Percentiles rank a stretch among this genome's conserved stretches.
Evolutionary conservation across 495 filamentous ascomycete species (phyloP).

Genomic region (Hypoxylon trugodes): DNA sequence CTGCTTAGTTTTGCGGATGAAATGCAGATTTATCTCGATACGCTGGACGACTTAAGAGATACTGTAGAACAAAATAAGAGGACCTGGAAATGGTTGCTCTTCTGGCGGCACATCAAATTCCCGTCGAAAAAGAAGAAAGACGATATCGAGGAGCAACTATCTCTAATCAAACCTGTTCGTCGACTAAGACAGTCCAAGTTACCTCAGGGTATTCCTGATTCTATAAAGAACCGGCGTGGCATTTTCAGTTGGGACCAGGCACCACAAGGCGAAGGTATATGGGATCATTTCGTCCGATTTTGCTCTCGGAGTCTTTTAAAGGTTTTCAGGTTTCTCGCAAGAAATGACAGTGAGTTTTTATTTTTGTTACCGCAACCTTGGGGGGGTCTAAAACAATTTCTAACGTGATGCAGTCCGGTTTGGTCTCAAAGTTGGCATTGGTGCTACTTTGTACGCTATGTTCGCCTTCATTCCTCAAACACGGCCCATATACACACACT

Average conservation of each 20-base stretch:
- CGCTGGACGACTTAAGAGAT: conserved; percentile 83
- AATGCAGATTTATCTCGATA: conserved; percentile 79
- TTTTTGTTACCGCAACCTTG: neutral
- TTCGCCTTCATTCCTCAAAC: conserved; percentile 83
- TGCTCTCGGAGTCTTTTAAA: conserved; percentile 51
- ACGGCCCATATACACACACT: conserved; percentile 81
- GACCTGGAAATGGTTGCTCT: conserved; percentile 87
- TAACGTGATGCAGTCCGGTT: conserved; percentile 60
- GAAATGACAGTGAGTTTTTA: conserved; percentile 58
- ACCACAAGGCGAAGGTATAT: conserved; percentile 40
- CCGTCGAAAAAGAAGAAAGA: conserved; percentile 46
- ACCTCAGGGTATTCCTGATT: conserved; percentile 57
- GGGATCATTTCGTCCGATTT: conserved; percentile 45
- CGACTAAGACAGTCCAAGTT: conserved; percentile 54
- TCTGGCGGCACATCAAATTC: conserved; percentile 67
- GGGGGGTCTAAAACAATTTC: too few species aligned
- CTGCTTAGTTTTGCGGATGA: conserved; percentile 90
- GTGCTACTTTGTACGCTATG: conserved; percentile 85
- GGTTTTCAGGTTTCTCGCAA: conserved; percentile 51
- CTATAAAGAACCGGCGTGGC: conserved; percentile 53
- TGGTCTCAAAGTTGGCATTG: conserved; percentile 90
- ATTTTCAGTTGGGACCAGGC: conserved; percentile 54
- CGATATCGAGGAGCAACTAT: conserved; percentile 61
- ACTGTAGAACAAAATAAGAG: conserved; percentile 66
- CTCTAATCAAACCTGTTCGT: conserved; percentile 47